These are phyloP conservation scores for Annulohypoxylon maeteangense DNA, from an alignment of 495 filamentous ascomycete species.

Conservation along the genomic window DNA sequence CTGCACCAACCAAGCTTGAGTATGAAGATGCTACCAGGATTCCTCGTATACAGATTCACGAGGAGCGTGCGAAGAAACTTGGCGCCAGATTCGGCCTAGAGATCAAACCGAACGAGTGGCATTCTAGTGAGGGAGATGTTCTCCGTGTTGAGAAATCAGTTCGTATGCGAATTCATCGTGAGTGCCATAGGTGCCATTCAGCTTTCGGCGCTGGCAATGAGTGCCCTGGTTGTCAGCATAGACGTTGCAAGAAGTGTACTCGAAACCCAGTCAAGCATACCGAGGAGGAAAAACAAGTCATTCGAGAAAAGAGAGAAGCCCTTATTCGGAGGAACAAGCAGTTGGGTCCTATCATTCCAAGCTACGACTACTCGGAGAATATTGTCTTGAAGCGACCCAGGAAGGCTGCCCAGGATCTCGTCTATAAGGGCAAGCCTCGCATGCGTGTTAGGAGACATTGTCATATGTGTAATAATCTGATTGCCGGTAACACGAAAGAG, in stretches of 20 bases:
- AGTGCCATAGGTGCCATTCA: constrained; percentile 80
- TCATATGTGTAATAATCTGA: constrained; percentile 76
- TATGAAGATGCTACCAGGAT: constrained; percentile 53
- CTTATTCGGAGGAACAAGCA: constrained; percentile 61
- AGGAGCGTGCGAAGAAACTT: constrained; percentile 75
- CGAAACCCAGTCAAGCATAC: constrained; percentile 70
- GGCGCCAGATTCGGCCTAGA: constrained; percentile 80
- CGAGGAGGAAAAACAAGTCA: constrained; percentile 61
- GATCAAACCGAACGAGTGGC: constrained; percentile 76
- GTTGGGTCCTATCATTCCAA: constrained; percentile 57
- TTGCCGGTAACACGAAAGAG: constrained; percentile 62
- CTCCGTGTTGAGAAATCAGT: constrained; percentile 87
- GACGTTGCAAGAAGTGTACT: constrained; percentile 80
- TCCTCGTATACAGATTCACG: constrained; percentile 63
- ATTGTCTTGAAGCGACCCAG: constrained; percentile 68
- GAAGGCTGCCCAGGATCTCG: constrained; percentile 74
- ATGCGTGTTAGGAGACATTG: constrained; percentile 82
- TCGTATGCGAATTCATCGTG: constrained; percentile 88
- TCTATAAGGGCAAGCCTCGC: constrained; percentile 68
- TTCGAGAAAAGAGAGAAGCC: constrained; percentile 56
- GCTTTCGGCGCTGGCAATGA: constrained; percentile 75
- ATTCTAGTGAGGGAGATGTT: constrained; percentile 64
- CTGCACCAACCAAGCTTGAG: constrained; percentile 34
- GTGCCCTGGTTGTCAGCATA: constrained; percentile 79
- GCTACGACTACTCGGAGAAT: constrained; percentile 56